These are phyloP conservation scores for Hymenoscyphus fraxineus DNA, from an alignment of 2,329 filamentous ascomycete species.

Conservation along the genomic window DNA sequence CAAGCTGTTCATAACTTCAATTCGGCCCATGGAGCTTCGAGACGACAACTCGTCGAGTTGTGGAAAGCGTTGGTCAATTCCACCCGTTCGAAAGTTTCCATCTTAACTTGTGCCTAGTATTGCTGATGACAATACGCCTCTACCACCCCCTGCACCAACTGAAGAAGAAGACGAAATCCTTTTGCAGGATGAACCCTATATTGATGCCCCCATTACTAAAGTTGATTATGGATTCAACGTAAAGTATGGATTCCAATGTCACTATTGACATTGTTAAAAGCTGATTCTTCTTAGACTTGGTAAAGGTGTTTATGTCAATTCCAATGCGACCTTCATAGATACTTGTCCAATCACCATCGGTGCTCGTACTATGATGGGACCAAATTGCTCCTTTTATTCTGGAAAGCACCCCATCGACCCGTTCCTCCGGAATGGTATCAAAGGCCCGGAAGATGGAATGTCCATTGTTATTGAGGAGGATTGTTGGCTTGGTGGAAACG, in stretches of 20 bases:
- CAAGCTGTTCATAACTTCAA: conserved; percentile 63
- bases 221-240: conserved; percentile 79
- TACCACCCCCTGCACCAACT: conserved; percentile 56
- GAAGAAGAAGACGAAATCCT: conserved; percentile 61
- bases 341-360: conserved; percentile 73
- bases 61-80: conserved; percentile 61
- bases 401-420: conserved; percentile 77
- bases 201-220: conserved; percentile 61
- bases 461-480: conserved; percentile 75
- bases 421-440: conserved; percentile 65
- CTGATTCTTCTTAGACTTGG: conserved; percentile 48
- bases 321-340: conserved; percentile 72
- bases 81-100: conserved; percentile 7
- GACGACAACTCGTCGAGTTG: conserved; percentile 61
- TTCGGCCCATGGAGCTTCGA: conserved; percentile 52
- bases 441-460: conserved; percentile 70
- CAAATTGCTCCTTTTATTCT: conserved; percentile 72
- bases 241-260: conserved; percentile 38
- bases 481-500: conserved; percentile 74
- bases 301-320: conserved; percentile 70
- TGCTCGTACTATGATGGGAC: conserved; percentile 71
- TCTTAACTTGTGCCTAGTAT: conserved; percentile 35
- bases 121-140: conserved; percentile 54
- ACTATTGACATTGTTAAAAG: neutral
- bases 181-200: conserved; percentile 63